Evolutionary conservation across 164 flowering plant species (phyloP), one percentile per base, ranked within the genome.

Genomic region (Nymphaea colorata): DNA sequence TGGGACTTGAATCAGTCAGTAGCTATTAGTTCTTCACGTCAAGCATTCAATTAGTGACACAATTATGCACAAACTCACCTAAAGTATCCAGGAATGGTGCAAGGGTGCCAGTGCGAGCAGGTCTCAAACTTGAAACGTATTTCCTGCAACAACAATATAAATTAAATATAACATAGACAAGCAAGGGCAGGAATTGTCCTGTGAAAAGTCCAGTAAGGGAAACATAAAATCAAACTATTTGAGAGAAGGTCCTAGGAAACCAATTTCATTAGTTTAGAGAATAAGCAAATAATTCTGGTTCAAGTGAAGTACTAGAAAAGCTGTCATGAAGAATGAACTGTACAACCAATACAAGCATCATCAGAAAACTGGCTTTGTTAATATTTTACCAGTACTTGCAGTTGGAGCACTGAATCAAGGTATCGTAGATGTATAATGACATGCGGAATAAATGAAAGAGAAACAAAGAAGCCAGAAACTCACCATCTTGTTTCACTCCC

Each of bases 401-500:
- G 2, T 47, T 47, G 7, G 7, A 12, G 55, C 55, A 47, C 55
- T 12, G 12, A 47, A 47, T 7, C 55, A 47, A 47, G 55, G 12
- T 47, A 47, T 47, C 55, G 2, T 12, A 47, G 55, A 47, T 12
- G 12, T 47, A 47, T 47, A 47, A 47, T 2, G 12, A 47, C 55
- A 47, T 47, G 5, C 12, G 12, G 55, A 47, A 47, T 47, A 12
- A 7, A 6, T 47, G 6, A 4, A 47, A 47, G 7, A 47, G 55
- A 47, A 47, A 47, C 11, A 47, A 12, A 47, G 7, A 6, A 47
- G 55, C 7, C 6, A 47, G 55, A 47, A 45, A 47, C 55, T 72
- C 73, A 95, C 98, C 99, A 95, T 87, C 97, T 98, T 70, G 88
- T 88, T 44, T 84, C 81, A 75, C 45, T 67, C 65, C 94, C 88